Conservation (phyloP, 2,329 filamentous ascomycete genomes). For the Diaporthe vexans region DNA sequence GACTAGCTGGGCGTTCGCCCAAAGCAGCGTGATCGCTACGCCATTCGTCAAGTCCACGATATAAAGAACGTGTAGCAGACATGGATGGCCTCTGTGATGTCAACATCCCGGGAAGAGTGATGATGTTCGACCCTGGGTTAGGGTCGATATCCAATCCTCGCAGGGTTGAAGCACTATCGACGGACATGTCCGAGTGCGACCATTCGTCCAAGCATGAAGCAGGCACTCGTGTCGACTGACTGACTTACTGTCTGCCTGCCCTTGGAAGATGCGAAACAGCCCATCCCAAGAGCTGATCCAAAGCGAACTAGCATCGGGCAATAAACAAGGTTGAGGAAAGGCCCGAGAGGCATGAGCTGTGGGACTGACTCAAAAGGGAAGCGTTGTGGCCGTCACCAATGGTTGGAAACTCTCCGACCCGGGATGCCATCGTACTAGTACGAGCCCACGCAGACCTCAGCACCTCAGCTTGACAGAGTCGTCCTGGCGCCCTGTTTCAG, state of each 20-base stretch:
- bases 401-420: constrained; percentile 24
- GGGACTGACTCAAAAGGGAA: constrained; percentile 25
- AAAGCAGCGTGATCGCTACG: background rate
- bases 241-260: constrained; percentile 4
- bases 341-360: background rate
- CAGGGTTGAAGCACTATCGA: background rate
- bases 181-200: background rate
- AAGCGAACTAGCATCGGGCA: constrained; percentile 26
- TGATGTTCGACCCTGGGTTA: background rate
- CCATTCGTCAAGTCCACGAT: background rate
- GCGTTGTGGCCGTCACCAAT: background rate
- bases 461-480: background rate
- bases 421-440: background rate
- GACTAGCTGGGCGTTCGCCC: background rate
- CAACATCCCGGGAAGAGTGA: background rate
- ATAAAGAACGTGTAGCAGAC: background rate
- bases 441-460: background rate
- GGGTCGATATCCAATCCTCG: background rate
- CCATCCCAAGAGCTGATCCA: background rate
- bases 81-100: background rate
- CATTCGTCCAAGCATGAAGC: background rate
- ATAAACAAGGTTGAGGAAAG: constrained; percentile 32
- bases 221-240: constrained; percentile 7
- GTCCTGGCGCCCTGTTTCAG: constrained; percentile 19
- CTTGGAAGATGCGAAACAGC: constrained; percentile 23